Evolutionary conservation across 1,139 yeast species (phyloP), one percentile per base, ranked within the genome.

Genomic region (Kurtzmaniella quercitrusa): DNA sequence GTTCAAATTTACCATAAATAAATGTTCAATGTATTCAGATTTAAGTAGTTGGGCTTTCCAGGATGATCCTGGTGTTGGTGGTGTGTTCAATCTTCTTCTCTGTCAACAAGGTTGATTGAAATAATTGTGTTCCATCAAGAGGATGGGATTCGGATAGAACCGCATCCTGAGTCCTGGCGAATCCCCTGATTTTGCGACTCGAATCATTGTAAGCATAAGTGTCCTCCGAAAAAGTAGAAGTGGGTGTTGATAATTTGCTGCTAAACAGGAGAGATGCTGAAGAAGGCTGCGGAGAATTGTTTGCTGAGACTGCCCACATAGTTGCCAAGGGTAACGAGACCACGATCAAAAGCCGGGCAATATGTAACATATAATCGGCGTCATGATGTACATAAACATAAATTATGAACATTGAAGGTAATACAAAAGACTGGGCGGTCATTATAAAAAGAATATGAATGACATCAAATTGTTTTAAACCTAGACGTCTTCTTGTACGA

Each of bases 311-410:
- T 1, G 96, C 95, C 97, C 97, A 89, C 74, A 88, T 76, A 0
- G 96, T 81, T 0, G 95, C 81, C 40, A 89, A 64, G 1, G 97
- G 97, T 43, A 89, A 67, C 7, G 89, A 84, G 0, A 84, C 84
- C 12, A 66, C 62, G 4, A 71, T 44, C 15, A 69, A 50, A 16
- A 60, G 46, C 40, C 67, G 59, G 11, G 66, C 48, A 37, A 60
- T 42, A 18, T 49, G 36, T 14, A 64, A 49, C 2, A 47, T 57
- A 49, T 38, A 42, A 5, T 52, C 46, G 42, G 37, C 2, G 33
- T 50, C 47, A 44, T 52, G 40, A 14, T 64, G 49, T 2, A 70
- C 59, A 48, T 79, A 80, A 41, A 78, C 75, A 32, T 80, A 53
- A 36, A 85, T 71, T n/a, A 78, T 72, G 41, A 93, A 55, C 3